Base-by-base conservation (phyloP, 1,284 basidiomycete genomes). In the Apiotrichum sp. region DNA sequence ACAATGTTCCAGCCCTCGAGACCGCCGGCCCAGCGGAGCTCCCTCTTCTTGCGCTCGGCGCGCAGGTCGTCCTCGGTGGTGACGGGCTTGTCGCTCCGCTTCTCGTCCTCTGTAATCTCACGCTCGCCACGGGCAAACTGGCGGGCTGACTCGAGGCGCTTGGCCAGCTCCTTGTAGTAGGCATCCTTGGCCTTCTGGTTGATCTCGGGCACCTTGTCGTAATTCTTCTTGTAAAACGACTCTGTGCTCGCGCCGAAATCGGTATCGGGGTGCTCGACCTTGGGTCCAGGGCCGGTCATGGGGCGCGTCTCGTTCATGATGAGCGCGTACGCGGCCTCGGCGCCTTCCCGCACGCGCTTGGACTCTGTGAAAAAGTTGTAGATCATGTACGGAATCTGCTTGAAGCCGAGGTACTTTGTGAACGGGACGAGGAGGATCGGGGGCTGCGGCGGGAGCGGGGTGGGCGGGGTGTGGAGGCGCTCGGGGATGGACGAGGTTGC, bases 291-390 rank as follows among this genome's bases (percentile, higher is more conserved):
- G 5, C 65, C 79, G 29, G 77, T 71, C 58, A 96, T 82, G 2
- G 86, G 84, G 31, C 90, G 83, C 1, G 83, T 84, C 44, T 79
- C 69, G 29, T 80, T 80, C 70, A 83, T 80, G 58, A 95, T 82
- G 53, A 98, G 79, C 32, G 80, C 79, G 67, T 90, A 86, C 0
- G 86, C 93, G 8, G 87, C 86, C 63, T 96, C 86, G 14, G 87
- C 88, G 41, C 93, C 93, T 16, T 82, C 76, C 4, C 77, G 81
- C 6, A 90, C 89, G 64, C 87, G 84, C 53, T 84, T 77, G n/a
- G 91, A 85, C 70, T 89, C 86, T 68, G 92, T 93, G 80, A 97
- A 98, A 77, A 91, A 95, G 65, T 87, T 87, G 81, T 84, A 86
- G 54, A 97, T 83, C 86, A 96, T 93, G 62, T 83, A 77, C 4